Percentiles rank a stretch among this genome's conserved stretches.
phyloP scores from a whole-genome alignment of 2,329 filamentous ascomycete genomes.

The Cucurbitaria berberidis region DNA sequence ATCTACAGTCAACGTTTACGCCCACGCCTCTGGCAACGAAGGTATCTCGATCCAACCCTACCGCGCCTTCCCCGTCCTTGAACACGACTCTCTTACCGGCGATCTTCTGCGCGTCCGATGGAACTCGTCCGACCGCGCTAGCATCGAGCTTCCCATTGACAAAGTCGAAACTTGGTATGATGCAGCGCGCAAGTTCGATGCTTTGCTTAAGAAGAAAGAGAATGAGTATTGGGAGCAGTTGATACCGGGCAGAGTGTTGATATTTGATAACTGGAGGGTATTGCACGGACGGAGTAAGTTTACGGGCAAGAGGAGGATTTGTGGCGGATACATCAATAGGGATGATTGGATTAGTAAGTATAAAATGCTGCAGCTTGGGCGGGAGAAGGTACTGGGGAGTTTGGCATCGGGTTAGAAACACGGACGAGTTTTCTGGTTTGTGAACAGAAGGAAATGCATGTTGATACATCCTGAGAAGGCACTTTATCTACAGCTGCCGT shows the following conservation, averaged over 20 bases:
- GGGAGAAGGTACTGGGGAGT: constrained; percentile 18
- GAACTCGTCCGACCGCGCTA: constrained; percentile 90
- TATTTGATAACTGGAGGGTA: constrained; percentile 97
- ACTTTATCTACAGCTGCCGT: constrained; percentile 37
- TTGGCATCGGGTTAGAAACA: constrained; percentile 11
- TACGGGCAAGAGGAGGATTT: constrained; percentile 83
- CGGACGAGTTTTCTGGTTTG: neutral
- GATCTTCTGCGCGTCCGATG: constrained; percentile 74
- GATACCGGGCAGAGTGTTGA: constrained; percentile 78
- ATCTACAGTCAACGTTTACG: constrained; percentile 65
- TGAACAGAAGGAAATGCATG: constrained; percentile 24
- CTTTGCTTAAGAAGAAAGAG: constrained; percentile 68
- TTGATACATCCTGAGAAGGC: constrained; percentile 38
- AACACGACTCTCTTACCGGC: constrained; percentile 56
- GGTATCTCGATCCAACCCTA: constrained; percentile 81
- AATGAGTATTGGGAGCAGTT: constrained; percentile 83
- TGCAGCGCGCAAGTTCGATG: constrained; percentile 76
- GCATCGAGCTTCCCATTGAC: constrained; percentile 63
- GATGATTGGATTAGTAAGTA: constrained; percentile 37
- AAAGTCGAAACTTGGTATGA: constrained; percentile 73
- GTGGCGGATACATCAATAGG: constrained; percentile 72
- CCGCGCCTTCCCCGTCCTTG: constrained; percentile 73
- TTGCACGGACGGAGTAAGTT: constrained; percentile 86
- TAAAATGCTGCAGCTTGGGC: constrained; percentile 25
- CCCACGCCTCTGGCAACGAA: constrained; percentile 86